Percentiles rank a stretch among this genome's conserved stretches.
Evolutionary conservation across 768 basidiomycete species (phyloP).

Genomic region (Calocera cornea): DNA sequence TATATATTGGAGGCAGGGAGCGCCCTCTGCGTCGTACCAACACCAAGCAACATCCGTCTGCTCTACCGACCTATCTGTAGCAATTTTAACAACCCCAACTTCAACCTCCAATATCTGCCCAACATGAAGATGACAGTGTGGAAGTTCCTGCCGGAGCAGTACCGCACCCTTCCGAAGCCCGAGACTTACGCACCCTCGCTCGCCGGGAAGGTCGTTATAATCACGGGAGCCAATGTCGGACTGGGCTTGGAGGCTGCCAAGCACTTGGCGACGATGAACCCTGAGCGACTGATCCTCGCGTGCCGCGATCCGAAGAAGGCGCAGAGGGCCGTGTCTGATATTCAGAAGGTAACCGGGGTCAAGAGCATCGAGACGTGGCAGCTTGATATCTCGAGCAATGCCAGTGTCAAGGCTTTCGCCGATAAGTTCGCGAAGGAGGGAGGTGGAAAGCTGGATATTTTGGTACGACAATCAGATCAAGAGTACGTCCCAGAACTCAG

Average conservation of each 20-base stretch:
- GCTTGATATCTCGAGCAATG: conserved; percentile 32
- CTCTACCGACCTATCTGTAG: not conserved
- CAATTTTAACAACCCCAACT: not conserved
- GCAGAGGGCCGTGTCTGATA: conserved; percentile 10
- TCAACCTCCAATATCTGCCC: not conserved
- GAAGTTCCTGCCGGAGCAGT: not conserved
- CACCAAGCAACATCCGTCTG: not conserved
- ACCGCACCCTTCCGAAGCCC: not conserved
- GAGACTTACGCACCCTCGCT: not conserved
- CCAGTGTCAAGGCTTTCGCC: conserved; percentile 30
- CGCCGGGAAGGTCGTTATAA: conserved; percentile 9
- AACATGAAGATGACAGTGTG: not conserved
- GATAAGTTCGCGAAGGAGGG: conserved; percentile 22
- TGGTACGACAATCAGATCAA: conserved; percentile 19
- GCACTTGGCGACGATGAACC: conserved; percentile 24
- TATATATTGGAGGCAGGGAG: too few species aligned
- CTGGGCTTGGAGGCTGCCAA: conserved; percentile 14
- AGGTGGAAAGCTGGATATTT: conserved; percentile 27
- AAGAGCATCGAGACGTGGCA: conserved; percentile 28
- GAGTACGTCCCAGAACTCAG: not conserved
- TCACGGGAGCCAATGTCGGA: conserved; percentile 12
- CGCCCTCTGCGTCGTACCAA: too few species aligned
- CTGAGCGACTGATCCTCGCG: conserved; percentile 25
- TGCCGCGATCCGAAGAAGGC: conserved; percentile 24
- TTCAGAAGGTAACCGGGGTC: conserved; percentile 21